Base-by-base conservation (phyloP, 306 rosid species). In the Lathyrus aphaca region DNA sequence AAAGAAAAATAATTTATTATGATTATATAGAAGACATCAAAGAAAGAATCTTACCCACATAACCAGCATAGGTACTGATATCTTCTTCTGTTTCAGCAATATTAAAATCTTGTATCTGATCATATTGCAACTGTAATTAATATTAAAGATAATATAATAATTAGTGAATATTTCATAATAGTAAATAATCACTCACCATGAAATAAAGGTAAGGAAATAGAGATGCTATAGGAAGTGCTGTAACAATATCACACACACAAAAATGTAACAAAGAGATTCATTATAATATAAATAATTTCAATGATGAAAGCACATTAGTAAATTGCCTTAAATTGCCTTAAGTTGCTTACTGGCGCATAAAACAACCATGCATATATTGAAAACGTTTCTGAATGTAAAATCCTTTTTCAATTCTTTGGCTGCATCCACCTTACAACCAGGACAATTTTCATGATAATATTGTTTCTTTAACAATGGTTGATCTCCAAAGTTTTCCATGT, bases 41-140 rank as follows among this genome's bases (percentile, higher is more conserved):
- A 56, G 54, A 8, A 39, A 69, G 59, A 38, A 54, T 18, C 88
- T 73, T 64, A 87, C 97, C 97, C 46, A 92, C 78, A 81, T 81
- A 89, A 30, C 96, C 96, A 53, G 94, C 90, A 77, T 92, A 92
- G 69, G 51, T 66, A 59, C 95, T 82, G 38, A 92, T 84, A 77
- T 92, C 96, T 82, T 83, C 96, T 7, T 89, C 92, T 43, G 74
- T 81, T 72, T 87, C 57, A 25, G 96, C 96, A 72, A 92, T 85
- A 42, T 88, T 72, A 55, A 92, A 89, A 83, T 92, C 96, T 35
- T 87, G 80, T 35, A 91, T 69, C 96, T 88, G 83, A 43, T 17
- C 30, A 6, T 48, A 48, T 45, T 9, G 8, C 65, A 59, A 42
- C 6, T 3, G 0, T 29, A 29, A 29, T 29, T 29, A 29, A 29